A percentile compares a stretch with the other conserved stretches of the same genome.
Evolutionary conservation across 495 filamentous ascomycete species (phyloP).

Genomic region (Penicillium ochrochloron): DNA sequence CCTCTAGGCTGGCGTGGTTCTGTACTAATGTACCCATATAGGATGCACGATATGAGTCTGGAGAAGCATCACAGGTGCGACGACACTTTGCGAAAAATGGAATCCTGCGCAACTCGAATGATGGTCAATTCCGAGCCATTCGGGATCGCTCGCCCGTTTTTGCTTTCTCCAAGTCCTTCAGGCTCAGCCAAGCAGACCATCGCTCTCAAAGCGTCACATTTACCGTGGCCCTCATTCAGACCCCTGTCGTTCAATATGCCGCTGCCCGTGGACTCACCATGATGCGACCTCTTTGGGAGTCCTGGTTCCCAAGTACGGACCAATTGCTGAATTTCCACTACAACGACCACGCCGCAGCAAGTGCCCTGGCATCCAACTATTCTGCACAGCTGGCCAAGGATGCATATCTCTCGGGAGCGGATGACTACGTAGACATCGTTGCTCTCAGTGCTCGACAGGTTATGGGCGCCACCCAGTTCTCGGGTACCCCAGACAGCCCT

Average conservation of each 20-base stretch:
- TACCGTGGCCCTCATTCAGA: slow-evolving; percentile 82
- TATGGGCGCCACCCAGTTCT: slow-evolving; percentile 85
- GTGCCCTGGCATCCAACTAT: slow-evolving; percentile 72
- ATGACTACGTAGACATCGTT: slow-evolving; percentile 75
- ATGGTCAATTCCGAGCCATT: slow-evolving; percentile 68
- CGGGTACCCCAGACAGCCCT: slow-evolving; percentile 82
- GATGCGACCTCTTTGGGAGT: slow-evolving; percentile 88
- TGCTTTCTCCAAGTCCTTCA: slow-evolving; percentile 85
- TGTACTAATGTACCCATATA: slow-evolving; percentile 31
- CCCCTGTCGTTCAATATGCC: slow-evolving; percentile 86
- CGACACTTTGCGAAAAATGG: slow-evolving; percentile 73
- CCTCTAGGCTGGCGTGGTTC: neutral
- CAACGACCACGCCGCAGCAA: slow-evolving; percentile 68
- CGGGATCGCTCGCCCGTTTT: slow-evolving; percentile 89
- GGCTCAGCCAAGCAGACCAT: slow-evolving; percentile 37
- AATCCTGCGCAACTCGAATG: slow-evolving; percentile 66
- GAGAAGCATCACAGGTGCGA: slow-evolving; percentile 70
- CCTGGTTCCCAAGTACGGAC: slow-evolving; percentile 67
- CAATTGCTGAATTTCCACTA: slow-evolving; percentile 77
- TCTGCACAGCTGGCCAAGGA: slow-evolving; percentile 77
- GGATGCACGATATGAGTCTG: slow-evolving; percentile 69
- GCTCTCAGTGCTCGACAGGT: slow-evolving; percentile 90
- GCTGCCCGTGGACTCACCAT: slow-evolving; percentile 76
- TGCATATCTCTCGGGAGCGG: slow-evolving; percentile 60
- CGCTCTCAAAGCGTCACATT: slow-evolving; percentile 66